Evolutionary conservation across 1,284 basidiomycete species (phyloP).

Genomic region (Omphalotus olearius): DNA sequence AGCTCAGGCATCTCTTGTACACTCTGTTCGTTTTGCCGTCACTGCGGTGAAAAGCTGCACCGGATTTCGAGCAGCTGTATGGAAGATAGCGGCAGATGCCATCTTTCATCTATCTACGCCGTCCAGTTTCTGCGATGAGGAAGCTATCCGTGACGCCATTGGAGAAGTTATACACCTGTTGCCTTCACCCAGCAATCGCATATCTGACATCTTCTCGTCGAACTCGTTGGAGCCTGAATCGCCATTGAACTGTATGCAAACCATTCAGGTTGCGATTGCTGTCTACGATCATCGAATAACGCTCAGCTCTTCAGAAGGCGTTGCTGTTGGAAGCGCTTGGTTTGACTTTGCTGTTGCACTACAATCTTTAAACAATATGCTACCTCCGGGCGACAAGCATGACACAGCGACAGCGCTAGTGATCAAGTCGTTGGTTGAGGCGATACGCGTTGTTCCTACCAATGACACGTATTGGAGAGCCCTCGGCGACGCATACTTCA

Average conservation of each 20-base stretch:
- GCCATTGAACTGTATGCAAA: conserved; percentile 33
- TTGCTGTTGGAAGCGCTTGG: conserved; percentile 58
- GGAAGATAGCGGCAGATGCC: conserved; percentile 87
- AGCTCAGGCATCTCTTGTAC: conserved; percentile 70
- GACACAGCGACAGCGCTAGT: conserved; percentile 46
- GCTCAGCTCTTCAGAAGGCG: conserved; percentile 59
- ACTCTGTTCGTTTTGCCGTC: conserved; percentile 55
- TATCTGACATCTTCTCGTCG: conserved; percentile 37
- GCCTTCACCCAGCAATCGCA: conserved; percentile 33
- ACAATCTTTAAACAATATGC: conserved; percentile 43
- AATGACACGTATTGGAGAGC: conserved; percentile 83
- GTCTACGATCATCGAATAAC: conserved; percentile 74
- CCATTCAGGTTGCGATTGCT: conserved; percentile 57
- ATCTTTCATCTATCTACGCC: conserved; percentile 59
- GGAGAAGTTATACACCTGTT: conserved; percentile 33
- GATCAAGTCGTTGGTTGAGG: conserved; percentile 65
- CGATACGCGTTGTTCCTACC: conserved; percentile 71
- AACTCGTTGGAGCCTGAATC: conserved; percentile 24
- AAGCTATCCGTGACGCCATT: conserved; percentile 33
- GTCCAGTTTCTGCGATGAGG: conserved; percentile 39
- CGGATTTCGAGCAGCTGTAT: conserved; percentile 70
- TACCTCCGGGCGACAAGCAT: conserved; percentile 27
- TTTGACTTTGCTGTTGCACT: conserved; percentile 77
- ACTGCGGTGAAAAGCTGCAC: conserved; percentile 50
- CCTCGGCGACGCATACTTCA: conserved; percentile 73